Evolutionary conservation across 148 eudicot genomes (phyloP).

Genomic region (Heliosperma pusillum): DNA sequence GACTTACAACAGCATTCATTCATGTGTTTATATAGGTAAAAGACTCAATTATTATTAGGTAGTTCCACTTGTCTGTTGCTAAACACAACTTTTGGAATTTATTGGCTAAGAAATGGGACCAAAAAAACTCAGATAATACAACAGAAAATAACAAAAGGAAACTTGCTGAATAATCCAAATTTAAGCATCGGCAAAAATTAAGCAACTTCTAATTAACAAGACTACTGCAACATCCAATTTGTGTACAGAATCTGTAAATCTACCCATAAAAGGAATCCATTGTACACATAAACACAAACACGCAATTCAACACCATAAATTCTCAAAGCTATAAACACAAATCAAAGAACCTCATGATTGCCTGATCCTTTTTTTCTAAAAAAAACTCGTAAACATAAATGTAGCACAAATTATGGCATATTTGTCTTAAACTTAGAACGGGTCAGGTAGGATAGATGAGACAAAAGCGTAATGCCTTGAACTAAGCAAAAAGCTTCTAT

Average conservation of each 20-base stretch:
- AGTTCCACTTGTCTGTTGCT: slow-evolving; percentile 7
- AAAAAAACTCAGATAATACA: not conserved
- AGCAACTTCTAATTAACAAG: not conserved
- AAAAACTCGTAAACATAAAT: too few species aligned
- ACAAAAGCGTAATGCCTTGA: too few species aligned
- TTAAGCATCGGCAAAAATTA: not conserved
- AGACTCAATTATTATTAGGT: not conserved
- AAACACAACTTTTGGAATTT: slow-evolving; percentile 8
- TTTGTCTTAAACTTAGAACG: not conserved
- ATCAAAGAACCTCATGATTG: not conserved
- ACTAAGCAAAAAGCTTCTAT: too few species aligned
- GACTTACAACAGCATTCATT: not conserved
- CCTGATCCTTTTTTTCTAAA: not conserved
- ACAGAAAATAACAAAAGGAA: not conserved
- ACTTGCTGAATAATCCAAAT: slow-evolving; percentile 5
- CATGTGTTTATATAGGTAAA: not conserved
- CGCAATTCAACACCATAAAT: not conserved
- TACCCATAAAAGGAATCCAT: not conserved
- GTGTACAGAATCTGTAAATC: not conserved
- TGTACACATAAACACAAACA: not conserved
- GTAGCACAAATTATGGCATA: not conserved
- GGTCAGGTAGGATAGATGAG: not conserved
- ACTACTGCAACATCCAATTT: slow-evolving; percentile 10
- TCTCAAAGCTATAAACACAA: not conserved
- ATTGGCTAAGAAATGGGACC: slow-evolving; percentile 22